A percentile compares a stretch with the other conserved stretches of the same genome.
Evolutionary conservation across 257 asterid genomes (phyloP).

Genomic region (Capsicum chinense): DNA sequence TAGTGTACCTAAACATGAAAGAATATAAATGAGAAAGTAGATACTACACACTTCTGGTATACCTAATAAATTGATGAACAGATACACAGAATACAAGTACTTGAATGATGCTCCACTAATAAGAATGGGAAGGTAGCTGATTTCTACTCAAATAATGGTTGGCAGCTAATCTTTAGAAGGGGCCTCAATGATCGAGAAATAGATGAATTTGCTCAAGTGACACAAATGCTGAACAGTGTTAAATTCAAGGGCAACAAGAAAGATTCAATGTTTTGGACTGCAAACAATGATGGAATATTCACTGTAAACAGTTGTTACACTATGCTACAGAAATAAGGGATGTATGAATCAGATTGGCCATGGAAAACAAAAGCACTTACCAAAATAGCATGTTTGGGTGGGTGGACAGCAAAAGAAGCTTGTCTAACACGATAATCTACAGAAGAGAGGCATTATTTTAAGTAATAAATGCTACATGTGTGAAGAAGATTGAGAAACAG

Average conservation of each 20-base stretch:
- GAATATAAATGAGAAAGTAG: conserved; percentile 24
- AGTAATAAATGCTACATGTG: not conserved
- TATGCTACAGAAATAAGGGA: not conserved
- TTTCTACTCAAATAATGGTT: not conserved
- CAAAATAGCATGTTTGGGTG: not conserved
- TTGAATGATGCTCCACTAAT: not conserved
- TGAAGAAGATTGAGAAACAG: conserved; percentile 6
- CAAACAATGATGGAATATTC: not conserved
- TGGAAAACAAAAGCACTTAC: not conserved
- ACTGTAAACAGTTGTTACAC: not conserved
- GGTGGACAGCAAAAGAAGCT: not conserved
- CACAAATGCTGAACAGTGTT: conserved; percentile 1
- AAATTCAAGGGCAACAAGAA: not conserved
- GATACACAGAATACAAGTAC: not conserved
- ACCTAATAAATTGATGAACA: not conserved
- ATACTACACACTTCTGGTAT: conserved; percentile 11
- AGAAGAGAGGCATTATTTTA: conserved; percentile 1
- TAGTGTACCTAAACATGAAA: conserved; percentile 70
- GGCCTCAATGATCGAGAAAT: not conserved
- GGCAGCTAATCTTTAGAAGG: conserved; percentile 5
- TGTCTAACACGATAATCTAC: conserved; percentile 18
- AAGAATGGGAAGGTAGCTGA: not conserved
- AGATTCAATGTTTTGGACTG: not conserved
- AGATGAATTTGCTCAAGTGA: not conserved
- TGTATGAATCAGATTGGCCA: not conserved